Evolutionary conservation across 202 grass and related monocot genomes (phyloP).

Genomic region (Musa balbisiana): DNA sequence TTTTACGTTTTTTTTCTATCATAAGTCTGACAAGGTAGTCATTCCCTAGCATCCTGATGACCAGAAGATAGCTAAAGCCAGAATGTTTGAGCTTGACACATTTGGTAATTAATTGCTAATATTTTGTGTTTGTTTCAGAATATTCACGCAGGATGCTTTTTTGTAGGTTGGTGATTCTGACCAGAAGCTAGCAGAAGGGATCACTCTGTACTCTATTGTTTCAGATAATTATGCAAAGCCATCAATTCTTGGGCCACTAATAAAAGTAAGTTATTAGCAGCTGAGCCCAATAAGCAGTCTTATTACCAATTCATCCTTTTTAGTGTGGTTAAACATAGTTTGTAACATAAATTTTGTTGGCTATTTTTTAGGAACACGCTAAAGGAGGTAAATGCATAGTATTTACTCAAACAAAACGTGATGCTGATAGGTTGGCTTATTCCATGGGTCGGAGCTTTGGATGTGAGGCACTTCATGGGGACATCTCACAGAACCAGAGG

Average conservation of each 20-base stretch:
- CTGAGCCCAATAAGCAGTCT: neutral
- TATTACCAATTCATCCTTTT: neutral
- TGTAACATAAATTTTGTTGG: neutral
- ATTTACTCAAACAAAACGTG: conserved; percentile 26
- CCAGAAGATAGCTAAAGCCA: too few relatives aligned
- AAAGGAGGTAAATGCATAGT: conserved; percentile 24
- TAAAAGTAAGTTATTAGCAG: neutral
- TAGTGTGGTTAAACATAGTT: too few relatives aligned
- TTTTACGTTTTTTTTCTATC: too few relatives aligned
- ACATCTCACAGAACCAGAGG: conserved; percentile 14
- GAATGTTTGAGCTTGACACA: neutral
- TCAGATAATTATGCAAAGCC: conserved; percentile 22
- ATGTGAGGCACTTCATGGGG: conserved; percentile 21
- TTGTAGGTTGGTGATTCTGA: conserved; percentile 24
- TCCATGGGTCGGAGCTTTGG: conserved; percentile 2
- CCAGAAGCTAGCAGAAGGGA: conserved; percentile 19
- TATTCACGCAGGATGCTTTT: neutral
- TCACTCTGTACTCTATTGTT: conserved; percentile 20
- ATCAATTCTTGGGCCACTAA: conserved; percentile 20
- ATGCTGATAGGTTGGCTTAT: conserved; percentile 15
- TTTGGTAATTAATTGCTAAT: neutral
- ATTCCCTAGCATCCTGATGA: too few relatives aligned
- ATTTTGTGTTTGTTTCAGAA: neutral
- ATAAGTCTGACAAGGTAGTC: too few relatives aligned
- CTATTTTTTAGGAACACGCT: conserved; percentile 5